phyloP scores from a whole-genome alignment of 768 basidiomycete genomes.

The Phaffia australis region DNA sequence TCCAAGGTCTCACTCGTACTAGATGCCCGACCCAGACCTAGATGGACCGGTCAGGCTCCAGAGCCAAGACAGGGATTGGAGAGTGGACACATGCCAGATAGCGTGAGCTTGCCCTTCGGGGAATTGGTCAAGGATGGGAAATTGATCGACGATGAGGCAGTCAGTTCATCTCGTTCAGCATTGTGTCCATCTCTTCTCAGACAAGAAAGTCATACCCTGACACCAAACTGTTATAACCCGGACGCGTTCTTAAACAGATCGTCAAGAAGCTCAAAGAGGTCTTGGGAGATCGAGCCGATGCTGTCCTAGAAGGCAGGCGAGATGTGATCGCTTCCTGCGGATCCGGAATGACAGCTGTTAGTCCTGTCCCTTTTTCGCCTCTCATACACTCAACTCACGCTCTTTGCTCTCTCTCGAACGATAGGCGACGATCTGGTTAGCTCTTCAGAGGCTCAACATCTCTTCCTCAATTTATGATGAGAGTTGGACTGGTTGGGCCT shows the following conservation, averaged over 20 bases:
- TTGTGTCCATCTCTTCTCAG: too few species aligned
- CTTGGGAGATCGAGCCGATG: slow-evolving; percentile 15
- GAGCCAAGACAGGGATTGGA: slow-evolving; percentile 81
- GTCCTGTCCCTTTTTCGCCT: not conserved
- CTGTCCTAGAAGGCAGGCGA: slow-evolving; percentile 11
- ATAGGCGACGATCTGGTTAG: slow-evolving; percentile 67
- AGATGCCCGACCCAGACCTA: slow-evolving; percentile 73
- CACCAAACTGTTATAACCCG: too few species aligned
- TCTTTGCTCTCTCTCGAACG: not conserved
- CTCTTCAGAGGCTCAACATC: slow-evolving; percentile 51
- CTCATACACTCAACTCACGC: not conserved
- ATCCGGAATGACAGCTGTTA: slow-evolving; percentile 20
- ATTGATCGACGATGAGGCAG: slow-evolving; percentile 14
- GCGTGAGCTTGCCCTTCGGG: slow-evolving; percentile 71
- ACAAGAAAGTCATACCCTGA: too few species aligned
- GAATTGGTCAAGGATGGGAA: slow-evolving; percentile 25
- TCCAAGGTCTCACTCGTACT: slow-evolving; percentile 56
- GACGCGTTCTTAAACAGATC: not conserved
- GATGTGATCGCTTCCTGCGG: slow-evolving; percentile 14
- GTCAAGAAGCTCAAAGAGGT: not conserved
- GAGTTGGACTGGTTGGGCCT: slow-evolving; percentile 94
- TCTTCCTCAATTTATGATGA: slow-evolving; percentile 73
- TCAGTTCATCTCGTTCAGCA: not conserved
- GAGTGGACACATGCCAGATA: slow-evolving; percentile 85
- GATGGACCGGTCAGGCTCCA: slow-evolving; percentile 71